Percentiles rank a stretch among this genome's conserved stretches.
These are phyloP conservation scores for Pholiota conissans DNA, from an alignment of 768 basidiomycete genomes.

Conservation along the genomic window DNA sequence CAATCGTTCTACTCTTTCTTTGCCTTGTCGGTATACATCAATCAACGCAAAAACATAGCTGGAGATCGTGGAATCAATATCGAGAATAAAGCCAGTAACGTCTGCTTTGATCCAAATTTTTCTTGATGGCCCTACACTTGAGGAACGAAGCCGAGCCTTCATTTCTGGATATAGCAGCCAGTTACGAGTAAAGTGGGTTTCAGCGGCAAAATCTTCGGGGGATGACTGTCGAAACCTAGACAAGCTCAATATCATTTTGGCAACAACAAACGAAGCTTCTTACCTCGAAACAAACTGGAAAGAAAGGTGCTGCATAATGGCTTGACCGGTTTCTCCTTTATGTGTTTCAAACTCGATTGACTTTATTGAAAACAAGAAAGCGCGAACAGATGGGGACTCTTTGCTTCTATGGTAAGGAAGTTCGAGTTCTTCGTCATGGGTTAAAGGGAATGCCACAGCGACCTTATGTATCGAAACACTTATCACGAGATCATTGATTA, in stretches of 20 bases:
- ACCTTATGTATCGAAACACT: slow-evolving; percentile 61
- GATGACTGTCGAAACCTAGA: slow-evolving; percentile 77
- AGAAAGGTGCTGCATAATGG: slow-evolving; percentile 68
- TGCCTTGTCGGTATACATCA: slow-evolving; percentile 83
- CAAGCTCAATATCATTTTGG: slow-evolving; percentile 12
- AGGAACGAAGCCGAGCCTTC: slow-evolving; percentile 68
- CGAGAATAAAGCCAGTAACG: slow-evolving; percentile 84
- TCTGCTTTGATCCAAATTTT: slow-evolving; percentile 63
- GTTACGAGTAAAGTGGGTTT: slow-evolving; percentile 68
- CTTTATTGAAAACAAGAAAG: slow-evolving; percentile 84
- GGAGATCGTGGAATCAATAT: slow-evolving; percentile 80
- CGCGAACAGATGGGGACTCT: slow-evolving; percentile 55
- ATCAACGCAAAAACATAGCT: slow-evolving; percentile 79
- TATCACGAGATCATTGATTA: slow-evolving; percentile 58
- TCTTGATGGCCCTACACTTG: slow-evolving; percentile 45
- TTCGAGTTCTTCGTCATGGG: slow-evolving; percentile 57
- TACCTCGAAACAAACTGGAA: slow-evolving; percentile 86
- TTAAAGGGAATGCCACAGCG: slow-evolving; percentile 90
- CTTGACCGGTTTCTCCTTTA: slow-evolving; percentile 77
- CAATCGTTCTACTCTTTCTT: slow-evolving; percentile 71
- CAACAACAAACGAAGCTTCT: slow-evolving; percentile 20
- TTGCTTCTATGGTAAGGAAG: slow-evolving; percentile 40
- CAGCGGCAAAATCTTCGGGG: slow-evolving; percentile 68
- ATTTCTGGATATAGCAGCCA: slow-evolving; percentile 79
- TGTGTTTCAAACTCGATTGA: slow-evolving; percentile 72